Percentiles rank a stretch among this genome's conserved stretches.
These are phyloP conservation scores for Lasiodiplodia theobromae DNA, from an alignment of 2,329 filamentous ascomycete species.

Conservation along the genomic window DNA sequence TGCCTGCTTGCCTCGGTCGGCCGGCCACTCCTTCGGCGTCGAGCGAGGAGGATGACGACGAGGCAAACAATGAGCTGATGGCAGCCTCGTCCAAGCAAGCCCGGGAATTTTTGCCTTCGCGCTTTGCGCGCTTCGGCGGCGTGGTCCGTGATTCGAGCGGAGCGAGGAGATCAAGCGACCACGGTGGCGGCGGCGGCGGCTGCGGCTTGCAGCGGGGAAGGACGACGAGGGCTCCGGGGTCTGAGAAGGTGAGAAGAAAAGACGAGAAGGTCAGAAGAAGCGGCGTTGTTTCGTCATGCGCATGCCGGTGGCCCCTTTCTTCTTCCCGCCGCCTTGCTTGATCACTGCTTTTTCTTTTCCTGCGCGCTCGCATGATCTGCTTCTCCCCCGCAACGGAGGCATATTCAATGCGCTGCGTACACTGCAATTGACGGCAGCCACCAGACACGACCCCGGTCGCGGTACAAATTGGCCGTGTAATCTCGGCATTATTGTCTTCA, in stretches of 20 bases:
- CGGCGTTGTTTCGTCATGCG: not conserved
- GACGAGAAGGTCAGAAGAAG: not conserved
- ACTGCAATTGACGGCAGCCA: not conserved
- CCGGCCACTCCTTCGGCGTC: conserved; percentile 18
- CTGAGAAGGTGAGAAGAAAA: not conserved
- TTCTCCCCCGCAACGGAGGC: not conserved
- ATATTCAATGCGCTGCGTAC: conserved; percentile 4
- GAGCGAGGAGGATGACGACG: not conserved
- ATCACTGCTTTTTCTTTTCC: not conserved
- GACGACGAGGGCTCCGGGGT: not conserved
- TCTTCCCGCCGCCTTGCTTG: not conserved
- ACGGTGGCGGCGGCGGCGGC: not conserved
- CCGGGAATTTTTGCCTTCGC: conserved; percentile 9
- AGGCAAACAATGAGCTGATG: not conserved
- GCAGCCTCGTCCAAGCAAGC: not conserved
- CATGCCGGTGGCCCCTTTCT: not conserved
- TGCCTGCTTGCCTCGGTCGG: conserved; percentile 3
- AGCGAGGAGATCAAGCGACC: conserved; percentile 9
- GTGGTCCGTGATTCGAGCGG: too few species aligned
- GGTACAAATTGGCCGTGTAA: not conserved
- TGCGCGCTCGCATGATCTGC: not conserved
- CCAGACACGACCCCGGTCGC: not conserved
- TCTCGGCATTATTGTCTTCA: not conserved
- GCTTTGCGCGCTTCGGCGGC: conserved; percentile 14
- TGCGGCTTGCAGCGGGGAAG: conserved; percentile 17